These are phyloP conservation scores for Orbilia ellipsospora DNA, from an alignment of 2,329 filamentous ascomycete species.

Conservation along the genomic window DNA sequence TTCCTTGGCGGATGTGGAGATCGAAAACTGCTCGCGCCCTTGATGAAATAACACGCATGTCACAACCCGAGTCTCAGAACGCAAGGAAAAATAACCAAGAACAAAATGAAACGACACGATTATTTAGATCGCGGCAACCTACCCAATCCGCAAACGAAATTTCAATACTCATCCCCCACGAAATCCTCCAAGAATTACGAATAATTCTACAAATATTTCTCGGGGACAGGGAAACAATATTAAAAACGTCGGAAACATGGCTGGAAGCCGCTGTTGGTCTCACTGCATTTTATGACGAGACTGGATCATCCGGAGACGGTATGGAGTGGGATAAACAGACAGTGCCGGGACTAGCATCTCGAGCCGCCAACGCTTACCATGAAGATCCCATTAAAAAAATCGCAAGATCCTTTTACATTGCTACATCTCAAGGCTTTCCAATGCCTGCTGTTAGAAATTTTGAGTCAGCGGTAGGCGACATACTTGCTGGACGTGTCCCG, in stretches of 20 bases:
- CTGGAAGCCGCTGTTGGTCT: constrained; percentile 43
- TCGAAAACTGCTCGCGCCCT: constrained; percentile 46
- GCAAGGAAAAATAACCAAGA: constrained; percentile 14
- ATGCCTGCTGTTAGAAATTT: constrained; percentile 46
- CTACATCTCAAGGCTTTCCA: constrained; percentile 34
- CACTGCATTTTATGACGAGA: constrained; percentile 47
- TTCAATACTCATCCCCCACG: constrained; percentile 41
- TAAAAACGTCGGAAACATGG: constrained; percentile 42
- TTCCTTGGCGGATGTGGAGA: constrained; percentile 53
- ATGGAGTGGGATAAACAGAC: constrained; percentile 51
- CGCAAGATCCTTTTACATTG: constrained; percentile 34
- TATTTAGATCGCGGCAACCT: constrained; percentile 36
- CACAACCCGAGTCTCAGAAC: constrained; percentile 30
- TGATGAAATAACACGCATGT: constrained; percentile 49
- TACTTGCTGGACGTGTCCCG: constrained; percentile 40
- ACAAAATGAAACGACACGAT: constrained; percentile 11
- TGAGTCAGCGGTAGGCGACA: constrained; percentile 34
- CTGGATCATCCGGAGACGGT: constrained; percentile 47
- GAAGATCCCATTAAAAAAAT: constrained; percentile 45
- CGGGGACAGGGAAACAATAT: constrained; percentile 48
- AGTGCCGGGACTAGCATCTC: constrained; percentile 9
- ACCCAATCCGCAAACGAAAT: constrained; percentile 4
- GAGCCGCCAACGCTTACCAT: constrained; percentile 41
- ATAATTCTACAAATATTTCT: constrained; percentile 49
- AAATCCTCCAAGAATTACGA: constrained; percentile 33